Evolutionary conservation across 2,329 filamentous ascomycete genomes (phyloP), one percentile per base, ranked within the genome.

Genomic region (Botrytis deweyae): DNA sequence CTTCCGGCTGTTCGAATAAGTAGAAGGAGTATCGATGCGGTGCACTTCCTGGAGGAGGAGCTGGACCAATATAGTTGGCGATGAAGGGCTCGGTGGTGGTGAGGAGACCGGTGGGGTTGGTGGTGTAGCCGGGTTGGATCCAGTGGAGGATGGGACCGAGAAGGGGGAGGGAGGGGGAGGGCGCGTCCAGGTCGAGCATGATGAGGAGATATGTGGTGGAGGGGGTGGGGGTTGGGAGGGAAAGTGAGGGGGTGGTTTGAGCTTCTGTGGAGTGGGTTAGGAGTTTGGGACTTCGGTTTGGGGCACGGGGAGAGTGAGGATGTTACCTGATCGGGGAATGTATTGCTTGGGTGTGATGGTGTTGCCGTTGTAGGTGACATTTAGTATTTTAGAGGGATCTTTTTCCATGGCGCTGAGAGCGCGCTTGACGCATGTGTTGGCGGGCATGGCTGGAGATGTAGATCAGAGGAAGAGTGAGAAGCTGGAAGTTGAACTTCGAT

Each of bases 11-110:
- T 75, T 86, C 83, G 74, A 84, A 87, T 36, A 87, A 77, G 74
- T 86, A 82, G 76, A 87, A 87, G 6, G 82, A 73, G 76, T 88
- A 88, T 0, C 86, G 84, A 78, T 88, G 86, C 16, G 86, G 84
- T 12, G 80, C 76, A 73, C 84, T 85, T 10, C 80, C 76, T 0
- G 83, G 83, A 20, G 86, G 86, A n/a, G 86, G 86, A 6, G 81
- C 82, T 3, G 86, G 86, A 0, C 82, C 83, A 67, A 85, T 82
- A 76, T 85, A 88, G 64, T 83, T 78, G 10, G 80, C 80, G 18
- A 85, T 72, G 62, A 82, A 82, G 0, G 80, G 78, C 1, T 73
- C 73, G 12, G 29, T 64, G 44, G 74, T 64, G 20, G 49, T 62
- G 25, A 76, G 40, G 7, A 46, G 33, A 2, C 49, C 59, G 7